Evolutionary conservation across 2,329 filamentous ascomycete genomes (phyloP), one percentile per base, ranked within the genome.

Genomic region (Dothiorella sarmentorum): DNA sequence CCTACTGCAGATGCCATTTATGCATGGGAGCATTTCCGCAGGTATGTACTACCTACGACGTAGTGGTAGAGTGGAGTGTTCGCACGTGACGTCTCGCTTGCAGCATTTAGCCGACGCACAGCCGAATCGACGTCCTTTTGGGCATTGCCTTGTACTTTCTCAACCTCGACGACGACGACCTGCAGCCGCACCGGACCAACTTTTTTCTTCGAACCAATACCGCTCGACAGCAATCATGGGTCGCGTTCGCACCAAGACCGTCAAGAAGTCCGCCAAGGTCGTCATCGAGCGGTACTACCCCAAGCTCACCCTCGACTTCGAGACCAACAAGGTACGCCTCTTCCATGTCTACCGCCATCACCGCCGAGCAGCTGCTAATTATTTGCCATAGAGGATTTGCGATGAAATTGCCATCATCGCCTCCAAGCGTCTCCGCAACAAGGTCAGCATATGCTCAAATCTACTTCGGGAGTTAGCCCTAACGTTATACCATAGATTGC

Each of bases 361-460:
- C 3, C 7, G 26, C 11, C n/a, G 9, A 24, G 44, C 43, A 38
- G n/a, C 6, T 15, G 29, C 44, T 52, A 18, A 58, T 13, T 15
- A n/a, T 26, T 10, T 17, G 13, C 18, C 13, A 43, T 33, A 58
- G 57, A 86, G 91, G 74, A 95, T 97, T 75, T 97, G 94, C 84
- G 94, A 97, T 91, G 94, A 99, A 83, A 94, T 99, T 73, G 94
- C 94, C 76, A 96, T 99, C 80, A 99, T 99, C 77, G 91, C 94
- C 71, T 95, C 89, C 73, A 99, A 99, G 90, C 88, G 95, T 77
- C 89, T 99, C 74, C 88, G 94, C 83, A 99, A 99, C 89, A 99
- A 99, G 91, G 90, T 95, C n/a, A 35, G 53, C 38, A 69, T 63
- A 76, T 60, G 35, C 40, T 17, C 27, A 7, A n/a, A n/a, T 9